Conservation (phyloP, 2,329 filamentous ascomycete species). For the Fusarium sarcochroum region DNA sequence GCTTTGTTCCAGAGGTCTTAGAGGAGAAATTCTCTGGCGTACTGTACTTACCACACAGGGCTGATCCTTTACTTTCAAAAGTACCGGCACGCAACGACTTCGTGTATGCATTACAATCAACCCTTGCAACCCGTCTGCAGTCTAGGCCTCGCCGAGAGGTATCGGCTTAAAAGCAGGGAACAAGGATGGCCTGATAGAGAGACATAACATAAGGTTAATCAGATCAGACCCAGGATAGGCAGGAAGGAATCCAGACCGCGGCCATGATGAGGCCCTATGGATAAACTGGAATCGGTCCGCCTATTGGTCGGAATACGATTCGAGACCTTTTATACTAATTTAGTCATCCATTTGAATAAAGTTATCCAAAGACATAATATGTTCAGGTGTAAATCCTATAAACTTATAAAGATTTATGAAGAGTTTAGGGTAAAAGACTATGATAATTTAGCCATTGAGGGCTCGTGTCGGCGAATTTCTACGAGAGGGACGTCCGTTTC, state of each 20-base stretch:
- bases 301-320: too few species aligned
- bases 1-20: too few species aligned
- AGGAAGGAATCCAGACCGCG: background rate
- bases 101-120: background rate
- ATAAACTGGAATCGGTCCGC: background rate
- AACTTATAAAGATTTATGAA: too few species aligned
- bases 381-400: too few species aligned
- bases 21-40: background rate
- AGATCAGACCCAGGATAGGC: background rate
- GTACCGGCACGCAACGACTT: background rate
- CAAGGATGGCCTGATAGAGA: background rate
- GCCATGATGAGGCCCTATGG: background rate
- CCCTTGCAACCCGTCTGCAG: background rate
- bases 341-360: too few species aligned
- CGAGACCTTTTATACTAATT: too few species aligned
- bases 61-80: background rate
- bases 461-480: background rate
- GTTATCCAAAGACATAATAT: too few species aligned
- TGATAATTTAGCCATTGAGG: background rate
- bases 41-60: background rate
- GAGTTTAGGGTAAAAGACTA: background rate
- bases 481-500: background rate
- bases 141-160: constrained; percentile 2
- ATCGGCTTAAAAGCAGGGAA: constrained; percentile 2
- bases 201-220: background rate